Conservation (phyloP, 345 rosid genomes). For the Alliaria petiolata region DNA sequence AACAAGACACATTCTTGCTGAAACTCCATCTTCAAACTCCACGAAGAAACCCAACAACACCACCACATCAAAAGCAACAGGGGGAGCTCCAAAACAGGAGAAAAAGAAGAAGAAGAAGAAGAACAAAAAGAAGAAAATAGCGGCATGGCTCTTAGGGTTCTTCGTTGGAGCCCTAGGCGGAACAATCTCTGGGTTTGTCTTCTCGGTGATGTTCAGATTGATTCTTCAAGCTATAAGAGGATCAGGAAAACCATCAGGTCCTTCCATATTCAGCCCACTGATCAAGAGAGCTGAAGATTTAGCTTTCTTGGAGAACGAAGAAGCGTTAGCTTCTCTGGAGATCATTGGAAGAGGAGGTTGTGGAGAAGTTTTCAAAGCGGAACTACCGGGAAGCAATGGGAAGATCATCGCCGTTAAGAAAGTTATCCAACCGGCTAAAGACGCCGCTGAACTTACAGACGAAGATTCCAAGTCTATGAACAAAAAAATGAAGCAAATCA, state of each 20-base stretch:
- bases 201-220: constrained; percentile 58
- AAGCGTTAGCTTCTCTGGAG: constrained; percentile 42
- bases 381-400: constrained; percentile 63
- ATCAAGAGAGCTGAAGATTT: constrained; percentile 76
- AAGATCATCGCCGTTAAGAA: constrained; percentile 77
- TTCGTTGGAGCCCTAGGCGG: constrained; percentile 63
- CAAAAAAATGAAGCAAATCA: constrained; percentile 82
- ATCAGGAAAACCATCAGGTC: constrained; percentile 46
- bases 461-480: constrained; percentile 60
- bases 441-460: constrained; percentile 57
- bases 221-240: constrained; percentile 46
- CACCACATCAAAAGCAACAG: constrained; percentile 22
- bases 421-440: constrained; percentile 66
- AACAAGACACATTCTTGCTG: constrained; percentile 54
- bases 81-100: constrained; percentile 7
- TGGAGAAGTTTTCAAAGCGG: constrained; percentile 84
- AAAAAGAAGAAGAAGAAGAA: constrained; percentile 25
- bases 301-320: constrained; percentile 83
- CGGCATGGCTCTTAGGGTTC: constrained; percentile 65
- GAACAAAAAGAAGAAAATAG: constrained; percentile 39
- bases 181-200: constrained; percentile 58
- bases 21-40: constrained; percentile 32
- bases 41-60: constrained; percentile 14
- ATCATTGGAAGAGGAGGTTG: constrained; percentile 86
- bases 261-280: constrained; percentile 66